Evolutionary conservation across 2,329 filamentous ascomycete genomes (phyloP).

Genomic region (Rutstroemia sp.): DNA sequence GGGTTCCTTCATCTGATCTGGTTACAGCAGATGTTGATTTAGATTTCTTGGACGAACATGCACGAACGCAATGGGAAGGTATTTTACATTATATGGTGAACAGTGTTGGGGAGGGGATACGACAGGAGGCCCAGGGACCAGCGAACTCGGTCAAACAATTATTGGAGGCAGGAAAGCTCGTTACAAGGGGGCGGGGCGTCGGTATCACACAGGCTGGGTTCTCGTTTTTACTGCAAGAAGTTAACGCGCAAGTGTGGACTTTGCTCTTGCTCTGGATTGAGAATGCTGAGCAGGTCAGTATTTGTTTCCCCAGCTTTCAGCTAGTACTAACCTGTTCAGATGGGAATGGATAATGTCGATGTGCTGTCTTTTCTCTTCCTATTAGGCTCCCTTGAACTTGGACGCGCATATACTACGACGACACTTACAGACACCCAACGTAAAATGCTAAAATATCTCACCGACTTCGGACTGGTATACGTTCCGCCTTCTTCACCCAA

Average conservation of each 20-base stretch:
- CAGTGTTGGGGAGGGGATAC: conserved; percentile 51
- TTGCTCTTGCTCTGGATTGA: conserved; percentile 89
- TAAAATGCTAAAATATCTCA: conserved; percentile 83
- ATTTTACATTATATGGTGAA: conserved; percentile 94
- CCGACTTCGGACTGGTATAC: conserved; percentile 90
- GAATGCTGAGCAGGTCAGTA: conserved; percentile 56
- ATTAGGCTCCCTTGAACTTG: conserved; percentile 85
- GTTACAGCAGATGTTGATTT: conserved; percentile 58
- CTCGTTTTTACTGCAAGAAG: conserved; percentile 87
- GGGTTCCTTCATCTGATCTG: conserved; percentile 66
- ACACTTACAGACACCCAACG: conserved; percentile 74
- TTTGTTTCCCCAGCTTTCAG: background rate
- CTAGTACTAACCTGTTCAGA: conserved; percentile 18
- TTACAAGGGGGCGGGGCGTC: conserved; percentile 53
- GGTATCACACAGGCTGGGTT: conserved; percentile 91
- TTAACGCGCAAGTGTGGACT: conserved; percentile 96
- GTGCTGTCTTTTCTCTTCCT: conserved; percentile 96
- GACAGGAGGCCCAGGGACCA: conserved; percentile 43
- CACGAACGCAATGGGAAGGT: conserved; percentile 86
- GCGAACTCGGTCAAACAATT: conserved; percentile 79
- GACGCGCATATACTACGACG: conserved; percentile 80
- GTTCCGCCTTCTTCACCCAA: conserved; percentile 49
- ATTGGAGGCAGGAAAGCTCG: conserved; percentile 71
- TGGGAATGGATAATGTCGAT: conserved; percentile 78
- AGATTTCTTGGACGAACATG: conserved; percentile 74